phyloP scores from a whole-genome alignment of 148 eudicot genomes.

The Beta vulgaris region DNA sequence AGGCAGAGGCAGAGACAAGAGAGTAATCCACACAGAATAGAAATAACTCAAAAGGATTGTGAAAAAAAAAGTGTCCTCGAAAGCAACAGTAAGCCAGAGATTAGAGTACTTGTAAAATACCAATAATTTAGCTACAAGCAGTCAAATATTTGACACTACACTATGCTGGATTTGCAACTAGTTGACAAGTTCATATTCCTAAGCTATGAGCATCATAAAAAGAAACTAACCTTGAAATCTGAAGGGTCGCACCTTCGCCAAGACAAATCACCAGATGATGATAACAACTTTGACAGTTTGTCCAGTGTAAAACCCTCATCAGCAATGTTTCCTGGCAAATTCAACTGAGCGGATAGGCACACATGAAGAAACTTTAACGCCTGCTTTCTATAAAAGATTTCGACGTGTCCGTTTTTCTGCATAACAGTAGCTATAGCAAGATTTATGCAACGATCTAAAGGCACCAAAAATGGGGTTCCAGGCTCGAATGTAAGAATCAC shows the following conservation, averaged over 20 bases:
- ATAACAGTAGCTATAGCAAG: slow-evolving; percentile 89
- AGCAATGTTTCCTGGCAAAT: slow-evolving; percentile 71
- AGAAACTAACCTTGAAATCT: slow-evolving; percentile 67
- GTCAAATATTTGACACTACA: not conserved
- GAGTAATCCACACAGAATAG: not conserved
- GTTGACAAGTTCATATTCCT: not conserved
- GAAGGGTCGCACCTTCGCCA: slow-evolving; percentile 75
- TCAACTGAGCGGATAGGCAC: slow-evolving; percentile 88
- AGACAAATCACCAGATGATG: slow-evolving; percentile 64
- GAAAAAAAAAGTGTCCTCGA: not conserved
- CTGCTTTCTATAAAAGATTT: slow-evolving; percentile 78
- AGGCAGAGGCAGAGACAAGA: not conserved
- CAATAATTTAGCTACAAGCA: not conserved
- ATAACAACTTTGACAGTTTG: slow-evolving; percentile 56
- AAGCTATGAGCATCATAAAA: slow-evolving; percentile 2
- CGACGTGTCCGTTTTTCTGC: slow-evolving; percentile 75
- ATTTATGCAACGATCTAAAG: slow-evolving; percentile 94
- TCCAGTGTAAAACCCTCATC: slow-evolving; percentile 63
- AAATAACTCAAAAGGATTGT: not conserved
- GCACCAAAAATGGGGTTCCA: slow-evolving; percentile 94
- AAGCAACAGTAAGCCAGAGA: not conserved
- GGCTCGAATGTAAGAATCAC: slow-evolving; percentile 96
- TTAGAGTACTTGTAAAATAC: not conserved
- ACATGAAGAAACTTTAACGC: slow-evolving; percentile 89
- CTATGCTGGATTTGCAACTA: not conserved